A percentile compares a stretch with the other conserved stretches of the same genome.
phyloP scores from a whole-genome alignment of 345 rosid genomes.

The Melaleuca quinquenervia region DNA sequence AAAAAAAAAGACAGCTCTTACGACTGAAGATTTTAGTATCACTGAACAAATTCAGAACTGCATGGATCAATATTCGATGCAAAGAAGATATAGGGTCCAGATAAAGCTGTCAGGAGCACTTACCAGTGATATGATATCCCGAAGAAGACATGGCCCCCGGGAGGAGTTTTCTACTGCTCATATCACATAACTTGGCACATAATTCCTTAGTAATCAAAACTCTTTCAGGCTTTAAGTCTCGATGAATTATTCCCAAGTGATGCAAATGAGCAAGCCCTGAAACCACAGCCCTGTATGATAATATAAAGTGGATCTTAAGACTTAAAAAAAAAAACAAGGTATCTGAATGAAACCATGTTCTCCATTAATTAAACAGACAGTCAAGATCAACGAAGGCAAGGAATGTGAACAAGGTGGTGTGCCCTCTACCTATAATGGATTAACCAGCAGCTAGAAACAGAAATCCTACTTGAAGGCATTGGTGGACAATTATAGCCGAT shows the following conservation, averaged over 20 bases:
- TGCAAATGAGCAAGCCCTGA: slow-evolving; percentile 81
- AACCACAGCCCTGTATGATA: slow-evolving; percentile 58
- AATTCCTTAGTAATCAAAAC: slow-evolving; percentile 63
- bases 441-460: background rate
- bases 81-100: background rate
- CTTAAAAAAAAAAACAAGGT: background rate
- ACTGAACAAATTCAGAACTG: background rate
- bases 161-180: slow-evolving; percentile 87
- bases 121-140: slow-evolving; percentile 64
- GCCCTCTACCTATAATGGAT: background rate
- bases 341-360: background rate
- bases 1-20: background rate
- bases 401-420: slow-evolving; percentile 36
- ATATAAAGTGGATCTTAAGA: background rate
- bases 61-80: background rate
- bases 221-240: slow-evolving; percentile 92
- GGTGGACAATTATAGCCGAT: background rate
- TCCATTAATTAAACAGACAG: background rate
- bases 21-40: background rate
- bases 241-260: slow-evolving; percentile 76
- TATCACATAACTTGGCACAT: slow-evolving; percentile 81
- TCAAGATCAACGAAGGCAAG: slow-evolving; percentile 47
- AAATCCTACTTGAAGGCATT: background rate
- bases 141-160: slow-evolving; percentile 63
- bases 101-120: slow-evolving; percentile 2